These are phyloP conservation scores for Fagus crenata DNA, from an alignment of 306 rosid genomes.

Conservation along the genomic window DNA sequence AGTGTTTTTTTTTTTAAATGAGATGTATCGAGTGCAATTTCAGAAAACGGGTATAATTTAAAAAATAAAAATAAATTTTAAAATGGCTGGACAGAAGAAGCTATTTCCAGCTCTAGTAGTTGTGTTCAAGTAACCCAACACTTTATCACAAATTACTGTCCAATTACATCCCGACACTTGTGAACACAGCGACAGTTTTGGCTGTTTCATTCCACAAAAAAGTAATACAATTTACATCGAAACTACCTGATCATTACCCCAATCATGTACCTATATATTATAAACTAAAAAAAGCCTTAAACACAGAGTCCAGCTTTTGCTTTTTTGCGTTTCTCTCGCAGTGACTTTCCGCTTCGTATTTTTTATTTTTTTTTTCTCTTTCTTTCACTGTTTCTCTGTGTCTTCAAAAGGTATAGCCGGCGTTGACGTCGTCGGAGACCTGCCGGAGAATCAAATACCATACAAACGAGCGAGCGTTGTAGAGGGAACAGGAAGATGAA, in stretches of 20 bases:
- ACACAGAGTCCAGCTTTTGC: not conserved
- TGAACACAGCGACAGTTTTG: fast-evolving
- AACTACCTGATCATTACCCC: not conserved
- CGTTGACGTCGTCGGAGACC: conserved; percentile 25
- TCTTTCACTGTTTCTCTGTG: not conserved
- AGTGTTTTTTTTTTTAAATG: too few species aligned
- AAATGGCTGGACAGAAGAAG: not conserved
- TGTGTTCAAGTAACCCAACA: not conserved
- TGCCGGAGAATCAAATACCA: conserved; percentile 21
- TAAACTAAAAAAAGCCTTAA: not conserved
- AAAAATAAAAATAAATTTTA: too few species aligned
- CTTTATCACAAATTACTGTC: not conserved
- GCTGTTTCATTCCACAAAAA: not conserved
- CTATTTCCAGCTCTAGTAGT: not conserved
- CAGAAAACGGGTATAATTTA: too few species aligned
- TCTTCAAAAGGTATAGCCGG: conserved; percentile 18
- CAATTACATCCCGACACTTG: not conserved
- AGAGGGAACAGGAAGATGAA: conserved; percentile 47
- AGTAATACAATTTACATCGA: not conserved
- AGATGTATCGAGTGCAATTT: too few species aligned
- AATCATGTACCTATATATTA: not conserved
- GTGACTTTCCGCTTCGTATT: conserved; percentile 18
- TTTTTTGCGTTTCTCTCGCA: not conserved
- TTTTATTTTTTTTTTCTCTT: not conserved
- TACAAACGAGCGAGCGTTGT: not conserved